phyloP scores from a whole-genome alignment of 1,139 yeast genomes.

The Hyphopichia pseudoburtonii region DNA sequence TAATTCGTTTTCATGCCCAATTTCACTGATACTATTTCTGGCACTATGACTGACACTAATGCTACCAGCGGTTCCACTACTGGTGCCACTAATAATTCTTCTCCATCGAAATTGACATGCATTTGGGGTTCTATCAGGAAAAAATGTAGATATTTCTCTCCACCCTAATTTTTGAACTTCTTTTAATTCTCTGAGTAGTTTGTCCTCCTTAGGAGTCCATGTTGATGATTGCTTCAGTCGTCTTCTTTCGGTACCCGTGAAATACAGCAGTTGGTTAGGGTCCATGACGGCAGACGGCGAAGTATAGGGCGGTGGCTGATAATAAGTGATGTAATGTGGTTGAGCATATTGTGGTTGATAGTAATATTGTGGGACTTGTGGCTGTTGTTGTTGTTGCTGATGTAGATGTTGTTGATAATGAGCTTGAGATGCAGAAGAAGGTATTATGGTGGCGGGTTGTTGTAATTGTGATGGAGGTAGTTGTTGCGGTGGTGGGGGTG shows the following conservation, averaged over 20 bases:
- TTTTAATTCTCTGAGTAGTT: conserved; percentile 35
- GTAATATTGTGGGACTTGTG: background rate
- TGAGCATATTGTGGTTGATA: conserved; percentile 1
- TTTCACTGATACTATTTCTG: no score
- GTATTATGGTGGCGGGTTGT: background rate
- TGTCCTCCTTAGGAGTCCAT: conserved; percentile 43
- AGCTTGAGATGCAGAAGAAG: background rate
- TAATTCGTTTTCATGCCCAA: no score
- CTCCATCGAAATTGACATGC: conserved; percentile 52
- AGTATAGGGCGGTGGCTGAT: background rate
- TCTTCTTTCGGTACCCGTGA: conserved; percentile 8
- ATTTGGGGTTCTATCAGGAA: conserved; percentile 45
- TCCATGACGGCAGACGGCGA: background rate
- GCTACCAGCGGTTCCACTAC: conserved; percentile 5
- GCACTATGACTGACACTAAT: background rate
- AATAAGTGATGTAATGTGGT: conserved; percentile 4
- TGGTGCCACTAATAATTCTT: conserved; percentile 35
- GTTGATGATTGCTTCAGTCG: conserved; percentile 36
- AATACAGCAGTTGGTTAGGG: background rate
- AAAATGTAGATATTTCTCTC: conserved; percentile 45
- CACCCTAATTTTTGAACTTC: conserved; percentile 46
- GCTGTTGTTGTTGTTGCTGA: background rate
- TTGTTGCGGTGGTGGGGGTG: background rate
- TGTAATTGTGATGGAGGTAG: background rate
- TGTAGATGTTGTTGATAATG: background rate